phyloP scores from a whole-genome alignment of 2,329 filamentous ascomycete genomes.

The Domatiomyces globalis region DNA sequence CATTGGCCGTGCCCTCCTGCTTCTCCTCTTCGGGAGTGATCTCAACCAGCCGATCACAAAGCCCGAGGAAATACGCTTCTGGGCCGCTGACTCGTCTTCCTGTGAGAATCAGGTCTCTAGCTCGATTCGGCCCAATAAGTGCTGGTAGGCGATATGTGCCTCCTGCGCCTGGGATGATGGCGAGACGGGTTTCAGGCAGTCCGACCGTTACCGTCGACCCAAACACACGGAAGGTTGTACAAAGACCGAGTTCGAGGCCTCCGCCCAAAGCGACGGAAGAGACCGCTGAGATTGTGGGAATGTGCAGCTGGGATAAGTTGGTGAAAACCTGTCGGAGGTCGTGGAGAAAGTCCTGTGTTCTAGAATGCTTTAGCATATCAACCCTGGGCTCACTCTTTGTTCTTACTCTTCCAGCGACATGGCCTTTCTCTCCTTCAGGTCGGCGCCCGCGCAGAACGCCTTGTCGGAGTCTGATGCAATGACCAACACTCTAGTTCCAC shows the following conservation, averaged over 20 bases:
- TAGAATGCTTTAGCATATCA: slow-evolving; percentile 25
- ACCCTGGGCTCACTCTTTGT: slow-evolving; percentile 1
- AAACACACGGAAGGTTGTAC: slow-evolving; percentile 79
- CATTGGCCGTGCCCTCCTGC: slow-evolving; percentile 46
- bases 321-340: slow-evolving; percentile 64
- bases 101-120: slow-evolving; percentile 81
- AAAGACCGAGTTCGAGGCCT: slow-evolving; percentile 81
- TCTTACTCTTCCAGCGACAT: slow-evolving; percentile 67
- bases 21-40: slow-evolving; percentile 42
- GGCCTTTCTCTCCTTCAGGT: slow-evolving; percentile 71
- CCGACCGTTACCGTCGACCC: slow-evolving; percentile 63
- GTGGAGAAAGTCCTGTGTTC: slow-evolving; percentile 64
- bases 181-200: slow-evolving; percentile 80
- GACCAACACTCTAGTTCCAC: slow-evolving; percentile 63
- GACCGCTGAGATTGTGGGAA: slow-evolving; percentile 82
- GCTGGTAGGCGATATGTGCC: slow-evolving; percentile 77
- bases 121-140: slow-evolving; percentile 64
- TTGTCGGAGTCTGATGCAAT: slow-evolving; percentile 72
- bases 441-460: slow-evolving; percentile 86
- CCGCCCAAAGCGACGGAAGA: slow-evolving; percentile 79
- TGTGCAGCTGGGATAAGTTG: slow-evolving; percentile 57
- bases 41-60: slow-evolving; percentile 83
- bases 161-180: slow-evolving; percentile 87
- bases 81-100: slow-evolving; percentile 69
- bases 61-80: slow-evolving; percentile 81